Evolutionary conservation across 345 rosid species (phyloP).

Genomic region (Clarkia xantiana): DNA sequence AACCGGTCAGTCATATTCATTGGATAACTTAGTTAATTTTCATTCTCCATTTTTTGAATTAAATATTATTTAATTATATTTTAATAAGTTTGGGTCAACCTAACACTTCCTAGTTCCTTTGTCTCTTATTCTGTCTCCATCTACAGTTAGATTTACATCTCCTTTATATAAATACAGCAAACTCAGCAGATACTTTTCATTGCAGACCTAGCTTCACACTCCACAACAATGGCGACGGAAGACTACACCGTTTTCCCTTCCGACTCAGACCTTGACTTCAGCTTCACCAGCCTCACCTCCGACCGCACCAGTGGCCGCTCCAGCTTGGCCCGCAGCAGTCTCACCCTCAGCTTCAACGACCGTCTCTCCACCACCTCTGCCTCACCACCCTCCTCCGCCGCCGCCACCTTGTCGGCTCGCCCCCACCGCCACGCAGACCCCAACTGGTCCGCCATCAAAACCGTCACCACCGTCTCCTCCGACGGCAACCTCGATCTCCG

Average conservation of each 20-base stretch:
- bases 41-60: not conserved
- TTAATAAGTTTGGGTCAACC: slow-evolving; percentile 16
- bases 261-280: slow-evolving; percentile 55
- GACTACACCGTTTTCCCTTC: slow-evolving; percentile 18
- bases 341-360: slow-evolving; percentile 56
- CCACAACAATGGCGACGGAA: not conserved
- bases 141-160: not conserved
- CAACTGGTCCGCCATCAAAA: slow-evolving; percentile 48
- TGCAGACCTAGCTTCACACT: no score
- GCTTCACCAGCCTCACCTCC: slow-evolving; percentile 44
- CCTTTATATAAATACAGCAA: not conserved
- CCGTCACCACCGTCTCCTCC: slow-evolving; percentile 41
- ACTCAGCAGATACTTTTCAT: not conserved
- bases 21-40: not conserved
- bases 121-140: not conserved
- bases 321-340: slow-evolving; percentile 48
- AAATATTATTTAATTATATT: not conserved
- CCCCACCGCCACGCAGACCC: slow-evolving; percentile 43
- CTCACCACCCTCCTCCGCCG: slow-evolving; percentile 8
- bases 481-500: slow-evolving; percentile 44
- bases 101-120: slow-evolving; percentile 1
- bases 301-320: slow-evolving; percentile 48
- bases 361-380: slow-evolving; percentile 30
- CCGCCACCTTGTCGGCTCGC: slow-evolving; percentile 15
- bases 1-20: no score